Conservation (phyloP, 2,329 filamentous ascomycete genomes). For the Xylaria sp. region DNA sequence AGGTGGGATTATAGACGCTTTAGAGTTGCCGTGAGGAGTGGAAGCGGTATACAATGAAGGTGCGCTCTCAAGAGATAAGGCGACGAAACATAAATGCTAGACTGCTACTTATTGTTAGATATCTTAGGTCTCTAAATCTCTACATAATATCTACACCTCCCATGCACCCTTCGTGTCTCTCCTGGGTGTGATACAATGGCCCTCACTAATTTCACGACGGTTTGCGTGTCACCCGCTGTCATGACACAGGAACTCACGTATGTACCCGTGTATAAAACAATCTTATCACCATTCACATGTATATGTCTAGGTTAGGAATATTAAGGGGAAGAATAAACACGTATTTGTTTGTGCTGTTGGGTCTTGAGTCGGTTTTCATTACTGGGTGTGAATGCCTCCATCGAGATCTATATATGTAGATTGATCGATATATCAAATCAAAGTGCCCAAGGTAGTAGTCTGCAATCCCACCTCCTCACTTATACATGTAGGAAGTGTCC, state of each 20-base stretch:
- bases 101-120: not conserved
- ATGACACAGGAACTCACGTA: constrained; percentile 7
- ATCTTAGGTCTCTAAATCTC: too few relatives aligned
- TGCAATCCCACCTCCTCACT: not conserved
- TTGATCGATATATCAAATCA: not conserved
- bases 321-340: constrained; percentile 2
- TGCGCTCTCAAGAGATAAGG: not conserved
- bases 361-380: not conserved
- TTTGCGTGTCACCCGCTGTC: not conserved
- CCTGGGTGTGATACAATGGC: not conserved
- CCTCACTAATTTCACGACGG: not conserved
- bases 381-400: not conserved
- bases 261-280: not conserved
- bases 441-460: not conserved
- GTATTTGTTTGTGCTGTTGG: not conserved
- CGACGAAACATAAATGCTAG: not conserved
- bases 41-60: not conserved
- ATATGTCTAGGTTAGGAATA: not conserved
- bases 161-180: not conserved
- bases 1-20: not conserved
- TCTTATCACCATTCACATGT: not conserved
- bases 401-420: not conserved
- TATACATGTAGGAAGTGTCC: not conserved
- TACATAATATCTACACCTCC: not conserved
- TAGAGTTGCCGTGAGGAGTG: not conserved